These are phyloP conservation scores for Cercospora brassicicola DNA, from an alignment of 2,329 filamentous ascomycete genomes.

Conservation along the genomic window DNA sequence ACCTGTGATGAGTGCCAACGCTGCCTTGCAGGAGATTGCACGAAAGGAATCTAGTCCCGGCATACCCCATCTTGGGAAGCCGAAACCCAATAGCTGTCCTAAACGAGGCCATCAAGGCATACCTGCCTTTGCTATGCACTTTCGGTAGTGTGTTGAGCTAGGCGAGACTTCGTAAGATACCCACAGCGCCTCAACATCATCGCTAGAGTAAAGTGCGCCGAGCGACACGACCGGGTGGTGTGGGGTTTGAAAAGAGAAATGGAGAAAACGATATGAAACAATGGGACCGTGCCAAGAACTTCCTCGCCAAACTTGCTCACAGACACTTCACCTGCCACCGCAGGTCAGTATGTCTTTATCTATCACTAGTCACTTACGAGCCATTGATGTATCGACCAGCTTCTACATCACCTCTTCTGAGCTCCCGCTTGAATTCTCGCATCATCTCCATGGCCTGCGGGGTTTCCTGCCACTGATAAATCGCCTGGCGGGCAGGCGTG, in stretches of 20 bases:
- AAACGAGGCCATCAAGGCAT: neutral
- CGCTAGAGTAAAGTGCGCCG: neutral
- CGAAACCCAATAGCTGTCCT: neutral
- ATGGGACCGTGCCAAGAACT: neutral
- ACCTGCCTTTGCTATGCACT: neutral
- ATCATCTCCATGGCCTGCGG: conserved; percentile 5
- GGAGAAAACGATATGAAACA: neutral
- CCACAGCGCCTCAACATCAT: neutral
- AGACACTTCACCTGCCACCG: neutral
- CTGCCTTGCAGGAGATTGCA: neutral
- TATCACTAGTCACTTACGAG: neutral
- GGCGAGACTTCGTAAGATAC: neutral
- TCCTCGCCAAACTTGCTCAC: neutral
- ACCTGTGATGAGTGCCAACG: neutral
- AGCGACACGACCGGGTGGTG: neutral
- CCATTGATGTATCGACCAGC: neutral
- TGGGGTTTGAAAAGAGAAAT: neutral
- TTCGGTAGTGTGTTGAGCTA: neutral
- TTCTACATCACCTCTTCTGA: conserved; percentile 2
- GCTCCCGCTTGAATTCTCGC: neutral
- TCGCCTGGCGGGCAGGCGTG: neutral
- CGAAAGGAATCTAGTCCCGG: neutral
- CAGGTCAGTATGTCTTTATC: neutral
- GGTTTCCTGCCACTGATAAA: conserved; percentile 9
- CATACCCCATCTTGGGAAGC: neutral